Base-by-base conservation (phyloP, 257 asterid species). In the Hygrophila difformis region DNA sequence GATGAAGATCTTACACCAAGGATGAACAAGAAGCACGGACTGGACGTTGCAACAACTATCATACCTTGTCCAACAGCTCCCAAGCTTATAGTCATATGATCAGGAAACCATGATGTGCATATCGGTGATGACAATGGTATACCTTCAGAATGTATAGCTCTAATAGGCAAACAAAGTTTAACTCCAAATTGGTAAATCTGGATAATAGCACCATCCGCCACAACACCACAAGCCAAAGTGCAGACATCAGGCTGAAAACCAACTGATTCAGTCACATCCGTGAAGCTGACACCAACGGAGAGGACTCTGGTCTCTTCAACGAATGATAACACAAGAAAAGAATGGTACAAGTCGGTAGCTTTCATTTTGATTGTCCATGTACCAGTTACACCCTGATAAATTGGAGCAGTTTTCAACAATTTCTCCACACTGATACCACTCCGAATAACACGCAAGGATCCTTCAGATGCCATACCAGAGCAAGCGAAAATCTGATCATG, bases 271-370 rank as follows among this genome's bases (percentile, higher is more conserved):
- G 98, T 89, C 41, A 80, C 96, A 61, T 89, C 98, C 58, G 83
- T 72, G 68, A 89, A 89, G 71, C 78, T 82, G 64, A 89, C 76
- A 21, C 98, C 98, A 22, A 89, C 96, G 34, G 98, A 85, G 24
- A 89, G 98, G 58, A 89, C 96, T 68, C 98, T 79, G 33, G 94
- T 82, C 68, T 89, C 94, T 63, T 89, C 98, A 64, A 89, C 94
- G 65, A 89, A 89, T 39, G 98, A 85, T 55, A 89, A 54, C 18
- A 86, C 96, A 20, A 89, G 79, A 71, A 86, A 89, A 40, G 96
- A 82, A 78, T 89, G 93, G 70, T 60, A 72, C n/a, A 75, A 51
- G 64, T 89, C 98, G 11, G 76, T 64, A 39, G 52, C 65, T 51
- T 71, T 82, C 84, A 77, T 70, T 70, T 85, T 89, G 49, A 82